Conservation (phyloP, 305 asterid species). For the Fraxinus velutina region DNA sequence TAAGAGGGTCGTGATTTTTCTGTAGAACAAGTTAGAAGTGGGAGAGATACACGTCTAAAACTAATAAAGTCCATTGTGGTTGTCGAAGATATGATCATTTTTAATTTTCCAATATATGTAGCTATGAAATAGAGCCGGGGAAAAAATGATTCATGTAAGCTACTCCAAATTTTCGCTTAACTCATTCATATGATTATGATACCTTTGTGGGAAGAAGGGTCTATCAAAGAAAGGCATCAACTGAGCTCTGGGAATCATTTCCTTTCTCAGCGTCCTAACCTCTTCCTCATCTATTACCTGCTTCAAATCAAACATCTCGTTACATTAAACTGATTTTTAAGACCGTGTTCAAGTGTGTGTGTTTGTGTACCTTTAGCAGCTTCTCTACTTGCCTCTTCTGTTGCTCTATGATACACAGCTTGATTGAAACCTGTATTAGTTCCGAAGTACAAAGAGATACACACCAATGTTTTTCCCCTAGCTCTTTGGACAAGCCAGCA, state of each 20-base stretch:
- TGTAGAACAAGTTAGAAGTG: background rate
- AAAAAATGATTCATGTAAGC: background rate
- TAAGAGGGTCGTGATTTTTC: background rate
- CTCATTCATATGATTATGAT: background rate
- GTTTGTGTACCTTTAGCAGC: slow-evolving; percentile 56
- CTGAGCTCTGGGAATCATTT: slow-evolving; percentile 83
- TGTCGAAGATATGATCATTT: background rate
- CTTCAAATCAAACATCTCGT: slow-evolving; percentile 5
- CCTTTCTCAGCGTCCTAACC: slow-evolving; percentile 59
- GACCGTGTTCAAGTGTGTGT: background rate
- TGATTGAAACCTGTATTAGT: slow-evolving; percentile 52
- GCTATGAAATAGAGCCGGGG: background rate
- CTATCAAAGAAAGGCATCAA: slow-evolving; percentile 72
- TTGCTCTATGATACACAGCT: slow-evolving; percentile 50
- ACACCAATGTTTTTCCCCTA: background rate
- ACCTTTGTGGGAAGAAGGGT: slow-evolving; percentile 82
- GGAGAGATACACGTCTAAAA: background rate
- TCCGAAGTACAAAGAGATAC: background rate
- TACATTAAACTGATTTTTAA: background rate
- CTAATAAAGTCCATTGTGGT: background rate
- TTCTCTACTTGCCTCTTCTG: slow-evolving; percentile 62
- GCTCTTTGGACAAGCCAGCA: background rate
- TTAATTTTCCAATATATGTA: background rate
- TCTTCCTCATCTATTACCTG: slow-evolving; percentile 82
- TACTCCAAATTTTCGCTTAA: background rate